These are phyloP conservation scores for Boletus vinaceobasis DNA, from an alignment of 768 basidiomycete genomes.

Conservation along the genomic window DNA sequence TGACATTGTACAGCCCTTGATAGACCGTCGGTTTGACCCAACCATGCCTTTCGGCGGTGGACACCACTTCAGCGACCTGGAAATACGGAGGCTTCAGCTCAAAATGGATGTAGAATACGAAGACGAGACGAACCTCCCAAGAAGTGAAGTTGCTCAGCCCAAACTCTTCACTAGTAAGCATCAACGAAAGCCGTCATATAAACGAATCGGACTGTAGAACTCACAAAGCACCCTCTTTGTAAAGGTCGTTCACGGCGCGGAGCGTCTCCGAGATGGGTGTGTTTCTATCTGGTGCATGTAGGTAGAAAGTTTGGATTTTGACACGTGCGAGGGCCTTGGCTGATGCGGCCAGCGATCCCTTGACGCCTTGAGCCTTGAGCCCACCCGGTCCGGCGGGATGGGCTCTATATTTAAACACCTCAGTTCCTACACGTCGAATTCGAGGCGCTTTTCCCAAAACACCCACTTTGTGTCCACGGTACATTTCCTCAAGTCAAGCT, in stretches of 20 bases:
- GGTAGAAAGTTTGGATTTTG: slow-evolving; percentile 4
- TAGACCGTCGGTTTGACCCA: slow-evolving; percentile 50
- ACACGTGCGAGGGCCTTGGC: neutral
- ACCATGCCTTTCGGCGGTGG: slow-evolving; percentile 40
- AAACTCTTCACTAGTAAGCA: slow-evolving; percentile 7
- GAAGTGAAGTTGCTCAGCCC: slow-evolving; percentile 17
- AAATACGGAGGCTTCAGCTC: neutral
- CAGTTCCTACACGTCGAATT: neutral
- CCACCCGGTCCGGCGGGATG: slow-evolving; percentile 25
- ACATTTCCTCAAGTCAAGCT: slow-evolving; percentile 16
- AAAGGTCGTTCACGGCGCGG: slow-evolving; percentile 43
- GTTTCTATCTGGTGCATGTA: slow-evolving; percentile 40
- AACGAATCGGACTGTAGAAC: slow-evolving; percentile 6
- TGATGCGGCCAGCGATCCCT: neutral
- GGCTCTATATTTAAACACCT: slow-evolving; percentile 21
- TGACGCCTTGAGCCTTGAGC: neutral
- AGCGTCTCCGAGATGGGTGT: slow-evolving; percentile 46
- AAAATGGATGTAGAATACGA: neutral
- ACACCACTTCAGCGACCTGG: slow-evolving; percentile 43
- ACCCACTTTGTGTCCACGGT: slow-evolving; percentile 22
- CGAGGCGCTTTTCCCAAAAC: neutral
- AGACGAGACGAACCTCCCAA: slow-evolving; percentile 29
- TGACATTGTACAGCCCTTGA: slow-evolving; percentile 47
- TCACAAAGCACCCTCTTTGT: slow-evolving; percentile 51
- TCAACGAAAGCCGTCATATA: neutral